A percentile compares a stretch with the other conserved stretches of the same genome.
These are phyloP conservation scores for Zygoascus flipseniorum DNA, from an alignment of 805 yeast genomes.

Conservation along the genomic window DNA sequence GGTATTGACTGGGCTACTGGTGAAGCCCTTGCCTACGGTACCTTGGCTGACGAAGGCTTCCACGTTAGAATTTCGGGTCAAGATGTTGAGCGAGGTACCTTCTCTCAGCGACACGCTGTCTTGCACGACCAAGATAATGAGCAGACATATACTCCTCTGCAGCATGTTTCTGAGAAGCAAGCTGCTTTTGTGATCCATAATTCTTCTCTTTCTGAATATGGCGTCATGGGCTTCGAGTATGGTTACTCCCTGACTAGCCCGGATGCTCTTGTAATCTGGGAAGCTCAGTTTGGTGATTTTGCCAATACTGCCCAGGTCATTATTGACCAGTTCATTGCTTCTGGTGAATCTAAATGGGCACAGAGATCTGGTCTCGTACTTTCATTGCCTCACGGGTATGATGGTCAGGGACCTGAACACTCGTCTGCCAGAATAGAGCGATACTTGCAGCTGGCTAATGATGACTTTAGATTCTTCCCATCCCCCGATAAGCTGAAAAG, in stretches of 20 bases:
- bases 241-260: conserved; percentile 98
- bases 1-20: conserved; percentile 99
- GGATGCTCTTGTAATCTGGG: conserved; percentile 96
- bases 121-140: conserved; percentile 92
- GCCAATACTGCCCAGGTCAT: conserved; percentile 99
- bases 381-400: conserved; percentile 98
- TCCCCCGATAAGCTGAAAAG: conserved; percentile 78
- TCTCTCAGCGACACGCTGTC: conserved; percentile 98
- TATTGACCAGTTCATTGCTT: conserved; percentile 90
- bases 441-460: conserved; percentile 90
- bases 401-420: conserved; percentile 99
- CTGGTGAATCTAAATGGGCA: conserved; percentile 97
- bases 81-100: conserved; percentile 99
- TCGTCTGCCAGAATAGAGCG: conserved; percentile 97
- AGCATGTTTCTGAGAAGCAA: conserved; percentile 69
- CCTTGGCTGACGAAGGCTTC: conserved; percentile 84
- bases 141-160: conserved; percentile 74
- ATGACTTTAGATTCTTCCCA: conserved; percentile 94
- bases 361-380: conserved; percentile 95
- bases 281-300: conserved; percentile 99
- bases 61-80: conserved; percentile 98
- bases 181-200: conserved; percentile 76
- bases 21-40: conserved; percentile 97
- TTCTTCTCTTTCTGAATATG: conserved; percentile 96
- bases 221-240: conserved; percentile 98